Percentiles rank a stretch among this genome's conserved stretches.
These are phyloP conservation scores for Bremia lactucae DNA, from an alignment of 352 stramenopile genomes.

Conservation along the genomic window DNA sequence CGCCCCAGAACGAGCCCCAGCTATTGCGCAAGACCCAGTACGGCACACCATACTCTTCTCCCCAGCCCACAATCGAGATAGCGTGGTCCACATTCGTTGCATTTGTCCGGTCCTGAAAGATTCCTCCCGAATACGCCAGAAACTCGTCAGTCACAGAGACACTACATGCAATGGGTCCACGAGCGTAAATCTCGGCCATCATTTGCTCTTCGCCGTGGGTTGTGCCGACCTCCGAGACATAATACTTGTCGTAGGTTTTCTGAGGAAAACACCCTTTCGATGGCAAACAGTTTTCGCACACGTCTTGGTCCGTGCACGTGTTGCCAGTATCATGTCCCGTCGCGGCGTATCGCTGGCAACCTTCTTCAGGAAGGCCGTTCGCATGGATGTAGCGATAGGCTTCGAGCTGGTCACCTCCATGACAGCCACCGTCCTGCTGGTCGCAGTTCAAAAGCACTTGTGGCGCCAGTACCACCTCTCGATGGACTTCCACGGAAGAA, in stretches of 20 bases:
- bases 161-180: conserved; percentile 89
- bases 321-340: conserved; percentile 86
- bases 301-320: conserved; percentile 77
- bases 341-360: conserved; percentile 90
- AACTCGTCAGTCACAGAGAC: conserved; percentile 87
- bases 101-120: conserved; percentile 88
- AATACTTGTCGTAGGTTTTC: conserved; percentile 90
- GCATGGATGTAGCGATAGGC: conserved; percentile 90
- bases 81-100: conserved; percentile 75
- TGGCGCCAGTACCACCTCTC: conserved; percentile 73
- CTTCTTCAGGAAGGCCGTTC: conserved; percentile 89
- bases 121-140: conserved; percentile 88
- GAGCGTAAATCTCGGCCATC: conserved; percentile 94
- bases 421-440: conserved; percentile 79
- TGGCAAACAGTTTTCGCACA: conserved; percentile 88
- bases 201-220: conserved; percentile 88
- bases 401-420: conserved; percentile 86
- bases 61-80: conserved; percentile 95
- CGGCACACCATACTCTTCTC: conserved; percentile 68
- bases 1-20: conserved; percentile 91
- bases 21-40: conserved; percentile 96
- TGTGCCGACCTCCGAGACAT: conserved; percentile 89
- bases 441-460: conserved; percentile 87
- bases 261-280: conserved; percentile 82
- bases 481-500: conserved; percentile 46